phyloP scores from a whole-genome alignment of 192 early-diverging fungal species.

The Mortierella claussenii region DNA sequence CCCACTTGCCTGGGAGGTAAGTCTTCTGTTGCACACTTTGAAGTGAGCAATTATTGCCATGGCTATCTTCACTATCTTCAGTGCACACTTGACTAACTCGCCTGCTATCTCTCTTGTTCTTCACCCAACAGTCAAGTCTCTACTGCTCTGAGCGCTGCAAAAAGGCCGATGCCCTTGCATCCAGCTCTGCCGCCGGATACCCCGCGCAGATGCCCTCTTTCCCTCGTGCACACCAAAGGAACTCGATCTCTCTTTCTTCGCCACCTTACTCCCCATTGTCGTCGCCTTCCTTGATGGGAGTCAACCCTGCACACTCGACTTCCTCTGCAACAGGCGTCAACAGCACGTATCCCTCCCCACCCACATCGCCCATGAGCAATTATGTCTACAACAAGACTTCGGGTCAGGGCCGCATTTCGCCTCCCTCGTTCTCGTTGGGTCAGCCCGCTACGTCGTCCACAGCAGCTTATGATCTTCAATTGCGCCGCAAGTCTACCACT shows the following conservation, averaged over 20 bases:
- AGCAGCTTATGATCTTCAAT: constrained; percentile 21
- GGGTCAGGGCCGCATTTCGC: constrained; percentile 21
- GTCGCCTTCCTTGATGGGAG: constrained; percentile 26
- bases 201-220: constrained; percentile 30
- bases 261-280: constrained; percentile 28
- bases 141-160: constrained; percentile 56
- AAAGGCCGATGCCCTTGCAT: constrained; percentile 32
- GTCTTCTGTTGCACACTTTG: constrained; percentile 10
- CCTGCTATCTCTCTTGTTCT: not conserved
- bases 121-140: constrained; percentile 30
- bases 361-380: constrained; percentile 45
- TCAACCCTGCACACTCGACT: constrained; percentile 10
- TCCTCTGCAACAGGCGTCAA: not conserved
- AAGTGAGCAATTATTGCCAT: too few species aligned
- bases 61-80: too few species aligned
- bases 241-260: constrained; percentile 11
- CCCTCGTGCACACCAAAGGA: constrained; percentile 17
- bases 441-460: constrained; percentile 13
- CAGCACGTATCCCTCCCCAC: constrained; percentile 31
- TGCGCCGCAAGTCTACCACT: constrained; percentile 45
- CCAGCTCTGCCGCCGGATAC: constrained; percentile 5
- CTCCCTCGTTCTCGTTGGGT: constrained; percentile 36
- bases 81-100: too few species aligned
- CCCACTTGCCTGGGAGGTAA: constrained; percentile 54
- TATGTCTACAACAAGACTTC: constrained; percentile 48